Evolutionary conservation across 2,329 filamentous ascomycete species (phyloP), one percentile per base, ranked within the genome.

Genomic region (Coniochaeta sp.): DNA sequence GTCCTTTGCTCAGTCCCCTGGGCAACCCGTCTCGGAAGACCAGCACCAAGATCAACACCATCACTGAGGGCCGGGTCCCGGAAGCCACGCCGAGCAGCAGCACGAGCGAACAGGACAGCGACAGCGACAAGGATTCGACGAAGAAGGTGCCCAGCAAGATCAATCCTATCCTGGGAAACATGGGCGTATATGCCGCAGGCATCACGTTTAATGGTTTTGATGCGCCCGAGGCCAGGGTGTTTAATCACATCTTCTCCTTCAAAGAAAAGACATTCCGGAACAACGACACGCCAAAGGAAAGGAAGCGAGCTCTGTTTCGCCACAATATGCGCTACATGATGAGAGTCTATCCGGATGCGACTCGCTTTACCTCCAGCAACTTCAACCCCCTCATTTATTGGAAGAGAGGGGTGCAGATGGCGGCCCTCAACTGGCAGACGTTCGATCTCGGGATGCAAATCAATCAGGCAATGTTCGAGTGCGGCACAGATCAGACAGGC

Each of bases 381-480:
- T 98, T 97, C 69, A 92, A 97, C 68, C 95, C 95, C 1, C 83
- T 96, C 64, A 87, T 89, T 63, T 96, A 95, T 71, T 99, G 95
- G 95, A 88, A 93, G 58, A 88, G 91, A 50, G 95, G 95, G 34
- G 95, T 97, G 19, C 95, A 99, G 75, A 98, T 99, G 93, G 92
- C 90, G 16, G 95, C 95, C 0, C 81, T 98, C 64, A 99, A 99
- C 75, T 98, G 95, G 93, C 95, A 99, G 75, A 98, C 93, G 0
- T 97, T 96, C 69, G 95, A 98, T 70, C 81, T 96, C 19, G 91
- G 93, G 54, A 95, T 97, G 84, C 93, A 98, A 71, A 83, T 98
- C 73, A 98, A 98, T 72, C 90, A 95, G 66, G 95, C 95, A 69
- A 98, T 99, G 95, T 99, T 97, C 71, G 89, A 92, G 55, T 90